Base-by-base conservation (phyloP, 371 early-diverging fungal species). In the Mortierella sp. region DNA sequence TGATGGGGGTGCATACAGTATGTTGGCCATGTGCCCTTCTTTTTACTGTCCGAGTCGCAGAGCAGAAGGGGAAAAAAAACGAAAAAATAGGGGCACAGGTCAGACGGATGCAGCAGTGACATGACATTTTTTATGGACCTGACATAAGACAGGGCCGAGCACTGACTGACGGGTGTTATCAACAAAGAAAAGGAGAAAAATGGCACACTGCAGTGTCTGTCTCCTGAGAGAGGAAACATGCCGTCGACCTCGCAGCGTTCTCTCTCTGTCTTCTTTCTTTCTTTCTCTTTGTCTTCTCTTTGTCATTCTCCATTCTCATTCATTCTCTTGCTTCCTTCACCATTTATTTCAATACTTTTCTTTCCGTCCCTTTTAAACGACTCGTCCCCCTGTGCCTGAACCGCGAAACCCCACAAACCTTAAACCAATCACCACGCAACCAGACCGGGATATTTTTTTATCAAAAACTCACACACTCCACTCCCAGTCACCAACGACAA, bases 81-180 rank as follows among this genome's bases (percentile, higher is more conserved):
- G 27, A 27, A 56, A 41, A 68, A 68, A 68, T 68, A 68, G 68
- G 68, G 68, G 68, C 32, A 63, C 32, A 16, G 63, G 63, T 63
- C 68, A 68, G 68, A 10, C 41, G 38, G 43, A 18, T 63, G 51
- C 18, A 51, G 51, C 24, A 21, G 35, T 68, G 68, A 68, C 68
- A 68, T 68, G 68, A 68, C 68, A 51, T 51, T 51, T 51, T 51
- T 51, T 68, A 24, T 68, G 68, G 68, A 41, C 68, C 68, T 68
- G 68, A 68, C 68, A 10, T 8, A 56, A 56, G 27, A 56, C 41
- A 68, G 68, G 41, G 68, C 38, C 24, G 68, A 21, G 68, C 41
- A 68, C 41, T 68, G 68, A 68, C 68, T 41, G 41, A 41, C 7
- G 41, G 6, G 41, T 7, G 16, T 18, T 18, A 21, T 51, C 51